Evolutionary conservation across 148 eudicot genomes (phyloP), one percentile per base, ranked within the genome.

Genomic region (Spergularia bocconei): DNA sequence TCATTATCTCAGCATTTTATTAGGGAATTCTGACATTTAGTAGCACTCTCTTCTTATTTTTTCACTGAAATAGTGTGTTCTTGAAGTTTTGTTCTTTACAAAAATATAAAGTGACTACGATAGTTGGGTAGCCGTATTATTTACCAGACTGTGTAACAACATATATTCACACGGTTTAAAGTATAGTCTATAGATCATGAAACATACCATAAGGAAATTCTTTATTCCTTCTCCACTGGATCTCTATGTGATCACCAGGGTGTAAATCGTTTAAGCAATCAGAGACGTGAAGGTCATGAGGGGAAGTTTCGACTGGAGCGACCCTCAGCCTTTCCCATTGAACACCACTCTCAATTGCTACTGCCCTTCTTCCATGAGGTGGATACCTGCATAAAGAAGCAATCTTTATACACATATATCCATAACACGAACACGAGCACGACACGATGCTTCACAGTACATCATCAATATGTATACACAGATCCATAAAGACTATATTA

Each of bases 191-290:
- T n/a, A 29, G 51, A 79, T 33, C 11, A 33, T n/a, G 63, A 47
- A 77, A 84, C 79, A 23, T 84, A 95, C 99, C 99, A 77, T 95
- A 95, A 72, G 99, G 99, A 73, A 89, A 95, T 77, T 88, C 96
- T 81, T 89, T 92, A 81, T 89, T 95, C 81, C 96, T 83, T 84
- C 99, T 90, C 99, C 99, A 95, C 69, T 95, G 99, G 74, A 95
- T 95, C 85, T 95, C 99, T 62, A 95, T 83, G 80, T 95, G 92
- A 87, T 95, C 92, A 19, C 96, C 92, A 16, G 99, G 99, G 67
- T 70, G 84, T 64, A 95, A 82, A 76, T 95, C 94, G 52, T 78
- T 38, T 73, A 92, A 84, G 77, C 97, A 89, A 77, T 87, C 92
- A 17, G 99, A 89, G 41, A 75, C 53, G 74, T 95, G 89, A 84